phyloP scores from a whole-genome alignment of 192 early-diverging fungal genomes.

The Cladochytrium replicatum region DNA sequence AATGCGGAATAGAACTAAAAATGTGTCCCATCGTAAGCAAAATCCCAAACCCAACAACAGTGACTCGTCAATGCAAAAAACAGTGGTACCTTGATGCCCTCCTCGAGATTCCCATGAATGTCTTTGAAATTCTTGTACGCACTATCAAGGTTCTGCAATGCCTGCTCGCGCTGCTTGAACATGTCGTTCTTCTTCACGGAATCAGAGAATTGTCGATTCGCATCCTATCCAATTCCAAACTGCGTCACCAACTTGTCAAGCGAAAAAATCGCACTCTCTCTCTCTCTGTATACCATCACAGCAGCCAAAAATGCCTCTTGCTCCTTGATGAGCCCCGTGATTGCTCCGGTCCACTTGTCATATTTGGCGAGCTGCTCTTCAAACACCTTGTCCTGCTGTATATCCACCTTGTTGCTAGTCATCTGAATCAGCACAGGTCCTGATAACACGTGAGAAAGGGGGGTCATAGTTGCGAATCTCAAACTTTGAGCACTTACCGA shows the following conservation, averaged over 20 bases:
- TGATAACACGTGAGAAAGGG: constrained; percentile 50
- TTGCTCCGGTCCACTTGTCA: constrained; percentile 44
- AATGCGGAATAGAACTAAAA: constrained; percentile 60
- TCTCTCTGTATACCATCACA: too few relatives aligned
- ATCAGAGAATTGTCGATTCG: constrained; percentile 57
- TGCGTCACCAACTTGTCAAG: neutral
- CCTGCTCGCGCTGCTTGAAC: constrained; percentile 61
- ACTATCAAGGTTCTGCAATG: constrained; percentile 63
- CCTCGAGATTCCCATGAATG: constrained; percentile 61
- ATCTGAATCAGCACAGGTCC: constrained; percentile 17
- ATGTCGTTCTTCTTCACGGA: constrained; percentile 46
- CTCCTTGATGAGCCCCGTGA: constrained; percentile 47
- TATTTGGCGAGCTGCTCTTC: constrained; percentile 61
- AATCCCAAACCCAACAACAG: neutral
- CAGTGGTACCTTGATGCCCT: constrained; percentile 57
- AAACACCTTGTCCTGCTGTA: constrained; percentile 56
- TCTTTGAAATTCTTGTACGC: constrained; percentile 67
- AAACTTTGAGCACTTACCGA: constrained; percentile 40
- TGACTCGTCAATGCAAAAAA: neutral
- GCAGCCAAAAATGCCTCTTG: constrained; percentile 53
- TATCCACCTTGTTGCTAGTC: constrained; percentile 6
- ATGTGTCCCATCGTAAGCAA: neutral
- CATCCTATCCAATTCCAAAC: constrained; percentile 20
- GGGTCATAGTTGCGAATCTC: neutral
- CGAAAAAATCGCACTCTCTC: neutral